These are phyloP conservation scores for Chrysochromulina parva DNA, from an alignment of 78 protist genomes.

Conservation along the genomic window DNA sequence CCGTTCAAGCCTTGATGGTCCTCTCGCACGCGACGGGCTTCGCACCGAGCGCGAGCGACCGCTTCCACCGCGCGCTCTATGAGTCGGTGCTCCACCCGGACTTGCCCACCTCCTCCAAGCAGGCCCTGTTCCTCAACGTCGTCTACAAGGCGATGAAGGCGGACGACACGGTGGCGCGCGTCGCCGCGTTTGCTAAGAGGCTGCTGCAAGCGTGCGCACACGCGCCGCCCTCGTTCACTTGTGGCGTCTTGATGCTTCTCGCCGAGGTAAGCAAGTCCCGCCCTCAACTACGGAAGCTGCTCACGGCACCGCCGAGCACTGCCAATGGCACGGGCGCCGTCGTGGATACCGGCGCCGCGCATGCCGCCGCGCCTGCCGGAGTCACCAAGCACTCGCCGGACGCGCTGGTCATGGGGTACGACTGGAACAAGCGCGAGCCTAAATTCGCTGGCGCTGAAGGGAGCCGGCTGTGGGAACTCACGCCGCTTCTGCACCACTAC, in stretches of 20 bases:
- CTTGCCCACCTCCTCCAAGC: background rate
- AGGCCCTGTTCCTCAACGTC: background rate
- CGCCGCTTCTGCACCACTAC: background rate
- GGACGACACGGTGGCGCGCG: background rate
- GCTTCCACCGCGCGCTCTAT: constrained; percentile 10
- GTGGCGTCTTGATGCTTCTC: no score
- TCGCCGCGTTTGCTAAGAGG: background rate
- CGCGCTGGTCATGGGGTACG: background rate
- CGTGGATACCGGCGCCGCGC: no score
- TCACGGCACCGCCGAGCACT: no score
- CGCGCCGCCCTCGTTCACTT: no score
- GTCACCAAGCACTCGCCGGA: no score
- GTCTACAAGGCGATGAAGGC: constrained; percentile 11
- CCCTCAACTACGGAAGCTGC: no score
- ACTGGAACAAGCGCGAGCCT: constrained; percentile 21
- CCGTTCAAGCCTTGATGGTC: background rate
- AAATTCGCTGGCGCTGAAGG: background rate
- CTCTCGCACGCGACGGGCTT: background rate
- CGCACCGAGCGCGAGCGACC: background rate
- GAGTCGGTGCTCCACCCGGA: background rate
- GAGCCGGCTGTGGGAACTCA: constrained; percentile 12
- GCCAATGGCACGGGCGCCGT: no score
- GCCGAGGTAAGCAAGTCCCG: no score
- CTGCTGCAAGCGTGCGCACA: background rate
- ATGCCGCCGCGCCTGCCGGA: no score